A percentile compares a stretch with the other conserved stretches of the same genome.
phyloP scores from a whole-genome alignment of 208 protist genomes.

The Trypanosoma avium region DNA sequence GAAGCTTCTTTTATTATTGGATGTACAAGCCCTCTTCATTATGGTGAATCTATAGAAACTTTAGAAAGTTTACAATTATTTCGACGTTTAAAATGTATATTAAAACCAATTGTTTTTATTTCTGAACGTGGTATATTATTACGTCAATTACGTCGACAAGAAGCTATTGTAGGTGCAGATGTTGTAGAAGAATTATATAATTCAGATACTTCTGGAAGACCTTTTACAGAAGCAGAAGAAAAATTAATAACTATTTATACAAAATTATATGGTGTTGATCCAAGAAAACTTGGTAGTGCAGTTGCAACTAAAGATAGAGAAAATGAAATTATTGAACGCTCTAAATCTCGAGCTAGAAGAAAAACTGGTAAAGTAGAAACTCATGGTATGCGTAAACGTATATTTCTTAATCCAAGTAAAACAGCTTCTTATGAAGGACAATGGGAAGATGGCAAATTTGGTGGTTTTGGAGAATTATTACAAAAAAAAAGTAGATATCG shows the following conservation, averaged over 20 bases:
- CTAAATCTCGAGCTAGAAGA: slow-evolving; percentile 13
- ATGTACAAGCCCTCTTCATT: slow-evolving; percentile 72
- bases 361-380: slow-evolving; percentile 34
- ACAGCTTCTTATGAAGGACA: slow-evolving; percentile 88
- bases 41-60: slow-evolving; percentile 77
- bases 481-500: slow-evolving; percentile 74
- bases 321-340: slow-evolving; percentile 1
- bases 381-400: slow-evolving; percentile 70
- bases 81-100: slow-evolving; percentile 54
- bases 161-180: slow-evolving; percentile 55
- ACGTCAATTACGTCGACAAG: slow-evolving; percentile 57
- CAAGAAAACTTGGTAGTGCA: slow-evolving; percentile 1
- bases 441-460: slow-evolving; percentile 80
- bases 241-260: slow-evolving; percentile 53
- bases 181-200: slow-evolving; percentile 55
- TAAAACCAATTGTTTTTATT: slow-evolving; percentile 55
- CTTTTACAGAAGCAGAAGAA: slow-evolving; percentile 87
- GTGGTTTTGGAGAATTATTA: slow-evolving; percentile 85
- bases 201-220: slow-evolving; percentile 49
- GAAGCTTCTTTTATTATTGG: slow-evolving; percentile 88
- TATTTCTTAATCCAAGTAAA: slow-evolving; percentile 83
- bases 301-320: neutral
- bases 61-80: slow-evolving; percentile 89
- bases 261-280: slow-evolving; percentile 38
- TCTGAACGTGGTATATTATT: slow-evolving; percentile 79